Percentiles rank a stretch among this genome's conserved stretches.
These are phyloP conservation scores for Aspergillus sp. DNA, from an alignment of 2,329 filamentous ascomycete genomes.

Conservation along the genomic window DNA sequence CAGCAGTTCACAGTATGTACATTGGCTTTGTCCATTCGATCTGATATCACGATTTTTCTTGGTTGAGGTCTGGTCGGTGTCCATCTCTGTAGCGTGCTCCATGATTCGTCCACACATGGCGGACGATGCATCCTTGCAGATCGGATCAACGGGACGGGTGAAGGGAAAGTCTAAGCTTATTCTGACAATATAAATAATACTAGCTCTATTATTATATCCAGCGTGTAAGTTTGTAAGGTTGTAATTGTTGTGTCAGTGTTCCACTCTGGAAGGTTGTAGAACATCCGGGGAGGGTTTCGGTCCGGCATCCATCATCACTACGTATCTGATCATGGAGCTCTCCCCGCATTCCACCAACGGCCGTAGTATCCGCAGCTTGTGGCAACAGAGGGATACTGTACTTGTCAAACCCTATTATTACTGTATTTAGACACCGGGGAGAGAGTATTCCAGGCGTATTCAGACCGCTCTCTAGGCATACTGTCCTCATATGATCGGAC, in stretches of 20 bases:
- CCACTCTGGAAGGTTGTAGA: neutral
- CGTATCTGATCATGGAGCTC: neutral
- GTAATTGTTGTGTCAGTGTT: neutral
- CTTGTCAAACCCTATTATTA: neutral
- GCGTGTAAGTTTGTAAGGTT: neutral
- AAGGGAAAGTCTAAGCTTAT: conserved; percentile 17
- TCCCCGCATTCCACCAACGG: neutral
- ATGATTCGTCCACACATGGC: conserved; percentile 2
- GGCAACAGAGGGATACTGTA: neutral
- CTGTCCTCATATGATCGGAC: conserved; percentile 1
- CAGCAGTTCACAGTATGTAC: neutral
- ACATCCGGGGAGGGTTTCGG: neutral
- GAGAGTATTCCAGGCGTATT: neutral
- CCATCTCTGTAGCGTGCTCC: neutral
- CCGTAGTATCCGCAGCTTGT: neutral
- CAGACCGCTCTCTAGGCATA: neutral
- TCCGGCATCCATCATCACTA: too few species aligned
- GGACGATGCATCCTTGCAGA: conserved; percentile 3
- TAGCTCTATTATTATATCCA: neutral
- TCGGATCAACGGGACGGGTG: conserved; percentile 24
- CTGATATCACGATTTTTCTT: too few species aligned
- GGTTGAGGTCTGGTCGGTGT: too few species aligned
- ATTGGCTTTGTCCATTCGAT: neutral
- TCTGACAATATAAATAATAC: neutral
- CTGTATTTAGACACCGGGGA: neutral